phyloP scores from a whole-genome alignment of 108 stramenopile species.

The Cyclostephanos tholiformis region DNA sequence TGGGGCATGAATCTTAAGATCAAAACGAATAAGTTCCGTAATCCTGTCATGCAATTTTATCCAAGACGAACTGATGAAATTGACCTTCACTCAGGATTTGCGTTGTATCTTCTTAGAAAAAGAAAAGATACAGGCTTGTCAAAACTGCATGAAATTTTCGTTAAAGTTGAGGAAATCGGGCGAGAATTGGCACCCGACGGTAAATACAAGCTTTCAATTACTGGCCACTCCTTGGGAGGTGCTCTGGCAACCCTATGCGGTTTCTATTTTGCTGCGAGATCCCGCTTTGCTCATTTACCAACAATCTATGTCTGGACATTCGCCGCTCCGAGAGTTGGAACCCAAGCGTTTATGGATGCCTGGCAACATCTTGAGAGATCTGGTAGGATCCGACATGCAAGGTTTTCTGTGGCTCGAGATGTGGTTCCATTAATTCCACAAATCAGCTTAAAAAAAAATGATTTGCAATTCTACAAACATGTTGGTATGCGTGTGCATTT shows the following conservation, averaged over 20 bases:
- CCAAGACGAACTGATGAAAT: slow-evolving; percentile 16
- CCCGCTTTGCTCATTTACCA: slow-evolving; percentile 21
- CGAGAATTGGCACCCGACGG: slow-evolving; percentile 25
- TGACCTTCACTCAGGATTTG: slow-evolving; percentile 25
- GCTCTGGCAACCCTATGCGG: slow-evolving; percentile 49
- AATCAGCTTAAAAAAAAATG: slow-evolving; percentile 27
- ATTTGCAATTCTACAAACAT: slow-evolving; percentile 25
- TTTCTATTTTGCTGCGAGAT: slow-evolving; percentile 30
- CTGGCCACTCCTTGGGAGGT: slow-evolving; percentile 50
- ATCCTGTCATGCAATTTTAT: slow-evolving; percentile 28
- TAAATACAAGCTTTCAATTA: slow-evolving; percentile 31
- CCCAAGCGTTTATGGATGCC: slow-evolving; percentile 26
- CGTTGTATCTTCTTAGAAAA: slow-evolving; percentile 24
- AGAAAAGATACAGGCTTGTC: slow-evolving; percentile 25
- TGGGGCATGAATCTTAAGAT: slow-evolving; percentile 22
- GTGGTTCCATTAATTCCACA: slow-evolving; percentile 19
- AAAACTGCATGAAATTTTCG: slow-evolving; percentile 32
- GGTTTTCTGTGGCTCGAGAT: slow-evolving; percentile 19
- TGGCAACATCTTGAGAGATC: slow-evolving; percentile 27
- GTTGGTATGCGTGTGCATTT: slow-evolving; percentile 23
- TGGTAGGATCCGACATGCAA: slow-evolving; percentile 30
- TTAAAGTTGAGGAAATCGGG: slow-evolving; percentile 25
- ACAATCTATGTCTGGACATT: slow-evolving; percentile 26
- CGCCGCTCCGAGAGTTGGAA: slow-evolving; percentile 37
- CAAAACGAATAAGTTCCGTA: slow-evolving; percentile 21